Evolutionary conservation across 352 stramenopile species (phyloP), one percentile per base, ranked within the genome.

Genomic region (Phytopythium aichiense): DNA sequence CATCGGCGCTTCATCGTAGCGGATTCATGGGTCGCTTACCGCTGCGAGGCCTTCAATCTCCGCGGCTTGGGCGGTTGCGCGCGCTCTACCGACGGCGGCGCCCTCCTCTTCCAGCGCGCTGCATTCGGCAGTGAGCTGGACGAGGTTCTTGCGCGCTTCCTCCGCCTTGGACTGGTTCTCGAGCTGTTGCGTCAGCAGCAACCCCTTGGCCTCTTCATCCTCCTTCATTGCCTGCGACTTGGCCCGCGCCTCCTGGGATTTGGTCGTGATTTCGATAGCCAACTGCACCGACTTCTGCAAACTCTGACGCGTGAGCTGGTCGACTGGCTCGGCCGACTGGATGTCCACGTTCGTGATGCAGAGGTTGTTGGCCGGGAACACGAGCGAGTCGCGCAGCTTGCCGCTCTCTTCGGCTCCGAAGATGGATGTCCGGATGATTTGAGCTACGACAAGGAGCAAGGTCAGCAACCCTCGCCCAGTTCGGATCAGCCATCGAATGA

Each of bases 191-290:
- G 77, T 89, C 23, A 91, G 68, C 35, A 93, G 53, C 38, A 82
- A 60, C 0, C 84, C 84, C 48, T 93, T 93, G 25, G 84, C 78
- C 45, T 89, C 84, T 49, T 93, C 84, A 9, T 93, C 84, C 51
- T 93, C 84, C 62, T 89, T 90, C 81, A 89, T 87, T 4, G 84
- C 84, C 28, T 87, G 76, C 30, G 81, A 84, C 61, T 91, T 91
- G 61, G 84, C 84, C 6, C 81, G 80, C 12, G 84, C 84, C 56
- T 93, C 84, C 51, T 93, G 84, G 1, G 81, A 91, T 56, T 93
- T 89, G 49, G 84, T 93, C 37, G 84, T 93, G 73, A 93, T 93
- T 60, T 91, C 81, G 49, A 93, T 93, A 28, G 84, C 84, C n/a
- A 93, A 59, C 40, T 93, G 84, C 48, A 93, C 84, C 1, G 80